Conservation (phyloP, 108 stramenopile genomes). For the Pseudonitzschia delicatissima region DNA sequence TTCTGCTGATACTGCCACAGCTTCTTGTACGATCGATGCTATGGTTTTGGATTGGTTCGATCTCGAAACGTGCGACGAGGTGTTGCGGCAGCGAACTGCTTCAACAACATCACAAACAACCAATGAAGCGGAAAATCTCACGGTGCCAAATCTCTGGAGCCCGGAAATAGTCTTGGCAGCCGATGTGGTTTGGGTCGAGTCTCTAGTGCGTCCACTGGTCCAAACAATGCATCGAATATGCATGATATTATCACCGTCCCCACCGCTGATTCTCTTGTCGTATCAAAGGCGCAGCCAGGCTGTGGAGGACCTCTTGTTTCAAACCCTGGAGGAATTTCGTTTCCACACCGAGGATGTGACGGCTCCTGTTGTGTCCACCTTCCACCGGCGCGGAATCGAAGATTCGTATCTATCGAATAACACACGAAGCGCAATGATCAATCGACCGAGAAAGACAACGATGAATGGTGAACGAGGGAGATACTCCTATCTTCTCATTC, state of each 20-base stretch:
- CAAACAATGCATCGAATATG: conserved; percentile 37
- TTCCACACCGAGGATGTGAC: conserved; percentile 3
- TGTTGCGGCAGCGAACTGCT: not conserved
- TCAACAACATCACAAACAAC: no score
- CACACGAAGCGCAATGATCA: no score
- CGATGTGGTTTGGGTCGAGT: conserved; percentile 69
- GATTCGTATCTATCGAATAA: conserved; percentile 3
- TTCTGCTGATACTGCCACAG: not conserved
- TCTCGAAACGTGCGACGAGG: not conserved
- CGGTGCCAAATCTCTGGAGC: not conserved
- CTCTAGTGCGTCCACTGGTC: conserved; percentile 56
- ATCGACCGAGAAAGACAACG: no score
- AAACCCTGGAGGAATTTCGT: not conserved
- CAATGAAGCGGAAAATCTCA: not conserved
- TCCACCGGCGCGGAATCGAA: no score
- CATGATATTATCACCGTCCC: not conserved
- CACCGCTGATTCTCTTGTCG: conserved; percentile 37
- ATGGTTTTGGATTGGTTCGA: conserved; percentile 53
- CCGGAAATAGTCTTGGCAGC: conserved; percentile 61
- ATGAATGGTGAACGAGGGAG: no score
- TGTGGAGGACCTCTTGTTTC: conserved; percentile 5
- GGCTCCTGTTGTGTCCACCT: not conserved
- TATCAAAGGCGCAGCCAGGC: conserved; percentile 47
- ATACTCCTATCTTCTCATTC: no score
- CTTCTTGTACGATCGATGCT: conserved; percentile 24